Evolutionary conservation across 192 early-diverging fungal species (phyloP).

Genomic region (Coemansia interrupta): DNA sequence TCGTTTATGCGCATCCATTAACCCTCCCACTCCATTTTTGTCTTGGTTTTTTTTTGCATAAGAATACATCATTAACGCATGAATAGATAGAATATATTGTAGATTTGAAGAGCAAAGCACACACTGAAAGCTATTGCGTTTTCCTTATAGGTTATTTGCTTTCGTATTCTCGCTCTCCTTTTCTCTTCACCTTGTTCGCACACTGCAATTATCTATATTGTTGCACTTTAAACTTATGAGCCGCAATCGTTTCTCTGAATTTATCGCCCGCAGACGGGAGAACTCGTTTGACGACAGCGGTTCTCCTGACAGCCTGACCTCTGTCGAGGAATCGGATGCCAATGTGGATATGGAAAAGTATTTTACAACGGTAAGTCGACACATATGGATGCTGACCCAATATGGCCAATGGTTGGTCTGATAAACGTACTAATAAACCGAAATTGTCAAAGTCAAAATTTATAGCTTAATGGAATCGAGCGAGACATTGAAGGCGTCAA

Average conservation of each 20-base stretch:
- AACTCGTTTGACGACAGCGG: constrained; percentile 10
- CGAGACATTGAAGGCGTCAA: constrained; percentile 28
- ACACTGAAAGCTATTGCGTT: too few relatives aligned
- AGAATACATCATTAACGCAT: too few relatives aligned
- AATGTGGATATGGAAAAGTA: constrained; percentile 47
- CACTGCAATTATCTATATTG: neutral
- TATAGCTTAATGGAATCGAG: constrained; percentile 39
- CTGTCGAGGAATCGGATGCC: constrained; percentile 10
- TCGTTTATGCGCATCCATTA: too few relatives aligned
- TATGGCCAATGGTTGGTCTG: neutral
- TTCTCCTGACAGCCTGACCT: constrained; percentile 19
- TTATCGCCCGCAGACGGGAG: constrained; percentile 20
- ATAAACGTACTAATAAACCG: neutral
- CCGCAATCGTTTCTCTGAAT: constrained; percentile 27
- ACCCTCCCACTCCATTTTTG: too few relatives aligned
- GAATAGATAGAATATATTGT: too few relatives aligned
- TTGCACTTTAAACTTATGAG: constrained; percentile 12
- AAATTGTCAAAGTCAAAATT: neutral
- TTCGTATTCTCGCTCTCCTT: neutral
- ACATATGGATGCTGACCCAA: neutral
- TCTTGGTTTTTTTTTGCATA: too few relatives aligned
- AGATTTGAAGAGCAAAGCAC: too few relatives aligned
- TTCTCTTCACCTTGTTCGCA: neutral
- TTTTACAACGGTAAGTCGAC: constrained; percentile 23
- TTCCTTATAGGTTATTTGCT: too few relatives aligned